Percentiles rank a stretch among this genome's conserved stretches.
These are phyloP conservation scores for Eucalyptus brandiana DNA, from an alignment of 345 rosid species.

Conservation along the genomic window DNA sequence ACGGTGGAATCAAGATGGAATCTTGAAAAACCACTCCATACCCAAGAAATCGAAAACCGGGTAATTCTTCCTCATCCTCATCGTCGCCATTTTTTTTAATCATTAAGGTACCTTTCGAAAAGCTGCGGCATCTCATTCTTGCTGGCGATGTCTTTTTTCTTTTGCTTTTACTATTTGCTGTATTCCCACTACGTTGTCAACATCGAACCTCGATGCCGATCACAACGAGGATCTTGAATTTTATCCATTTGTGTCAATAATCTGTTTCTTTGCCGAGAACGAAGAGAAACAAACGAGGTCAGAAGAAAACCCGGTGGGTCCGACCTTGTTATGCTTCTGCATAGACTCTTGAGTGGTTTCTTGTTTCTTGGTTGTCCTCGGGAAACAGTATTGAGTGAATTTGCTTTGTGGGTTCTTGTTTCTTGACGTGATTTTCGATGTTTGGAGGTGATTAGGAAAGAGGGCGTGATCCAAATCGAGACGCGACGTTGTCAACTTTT, in stretches of 20 bases:
- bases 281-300: not conserved
- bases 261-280: not conserved
- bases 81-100: rapidly evolving
- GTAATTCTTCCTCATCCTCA: not conserved
- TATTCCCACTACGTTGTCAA: not conserved
- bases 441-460: not conserved
- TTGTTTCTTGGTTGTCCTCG: not conserved
- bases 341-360: not conserved
- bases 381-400: not conserved
- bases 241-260: not conserved
- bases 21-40: not conserved
- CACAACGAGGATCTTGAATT: not conserved
- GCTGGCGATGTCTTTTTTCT: not conserved
- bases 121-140: not conserved
- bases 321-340: not conserved
- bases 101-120: not conserved
- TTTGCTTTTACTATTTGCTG: not conserved
- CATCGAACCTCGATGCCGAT: not conserved
- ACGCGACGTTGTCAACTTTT: not conserved
- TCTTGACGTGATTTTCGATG: not conserved
- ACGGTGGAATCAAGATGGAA: not conserved
- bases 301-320: not conserved
- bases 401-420: not conserved
- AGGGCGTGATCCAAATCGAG: not conserved
- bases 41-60: not conserved